These are phyloP conservation scores for Trichoderma sp. DNA, from an alignment of 2,329 filamentous ascomycete species.

Conservation along the genomic window DNA sequence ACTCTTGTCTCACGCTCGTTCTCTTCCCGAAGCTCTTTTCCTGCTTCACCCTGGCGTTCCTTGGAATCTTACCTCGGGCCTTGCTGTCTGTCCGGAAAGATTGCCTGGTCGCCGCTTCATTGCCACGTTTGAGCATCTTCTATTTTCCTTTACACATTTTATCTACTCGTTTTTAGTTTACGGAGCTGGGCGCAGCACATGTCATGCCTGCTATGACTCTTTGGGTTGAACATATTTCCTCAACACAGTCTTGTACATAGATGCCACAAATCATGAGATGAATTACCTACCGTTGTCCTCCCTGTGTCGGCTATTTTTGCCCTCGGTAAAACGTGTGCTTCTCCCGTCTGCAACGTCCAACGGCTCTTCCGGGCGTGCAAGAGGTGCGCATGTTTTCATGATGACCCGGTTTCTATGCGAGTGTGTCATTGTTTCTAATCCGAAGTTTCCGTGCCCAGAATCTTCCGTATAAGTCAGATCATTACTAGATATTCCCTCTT, in stretches of 20 bases:
- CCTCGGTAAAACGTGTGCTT: neutral
- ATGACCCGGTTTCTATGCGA: conserved; percentile 2
- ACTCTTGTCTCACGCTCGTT: conserved; percentile 20
- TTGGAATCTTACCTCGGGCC: neutral
- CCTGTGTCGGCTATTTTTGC: neutral
- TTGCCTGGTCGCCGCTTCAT: conserved; percentile 7
- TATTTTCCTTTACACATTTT: conserved; percentile 12
- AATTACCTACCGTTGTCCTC: neutral
- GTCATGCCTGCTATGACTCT: conserved; percentile 25
- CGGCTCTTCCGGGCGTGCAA: neutral
- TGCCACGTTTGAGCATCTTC: conserved; percentile 12
- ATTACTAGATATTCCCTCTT: neutral
- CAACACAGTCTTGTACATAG: conserved; percentile 29
- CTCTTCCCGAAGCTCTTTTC: neutral
- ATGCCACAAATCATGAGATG: conserved; percentile 21
- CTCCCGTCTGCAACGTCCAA: neutral
- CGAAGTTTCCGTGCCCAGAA: conserved; percentile 14
- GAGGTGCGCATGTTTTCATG: neutral
- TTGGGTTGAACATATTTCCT: conserved; percentile 16
- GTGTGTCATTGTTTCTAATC: conserved; percentile 1
- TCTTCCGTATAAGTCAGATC: conserved; percentile 1
- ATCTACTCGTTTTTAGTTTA: conserved; percentile 11
- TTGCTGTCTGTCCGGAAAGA: neutral
- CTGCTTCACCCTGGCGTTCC: neutral
- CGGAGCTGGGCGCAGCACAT: conserved; percentile 20